These are phyloP conservation scores for Alternaria angustiovoidea DNA, from an alignment of 2,329 filamentous ascomycete species.

Conservation along the genomic window DNA sequence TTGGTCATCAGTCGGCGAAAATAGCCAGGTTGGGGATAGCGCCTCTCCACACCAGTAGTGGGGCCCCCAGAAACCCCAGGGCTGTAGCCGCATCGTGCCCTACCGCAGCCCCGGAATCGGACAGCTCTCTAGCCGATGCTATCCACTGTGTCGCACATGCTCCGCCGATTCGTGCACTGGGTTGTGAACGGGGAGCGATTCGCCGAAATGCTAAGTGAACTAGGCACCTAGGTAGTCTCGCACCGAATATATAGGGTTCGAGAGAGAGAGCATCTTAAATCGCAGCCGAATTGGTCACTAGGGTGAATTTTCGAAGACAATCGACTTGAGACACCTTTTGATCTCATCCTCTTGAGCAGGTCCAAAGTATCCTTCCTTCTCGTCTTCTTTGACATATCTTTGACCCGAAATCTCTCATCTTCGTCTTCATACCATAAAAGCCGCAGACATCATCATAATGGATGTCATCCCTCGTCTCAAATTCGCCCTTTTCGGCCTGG, in stretches of 20 bases:
- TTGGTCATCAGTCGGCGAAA: not conserved
- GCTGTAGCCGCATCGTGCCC: not conserved
- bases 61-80: not conserved
- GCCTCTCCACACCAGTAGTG: not conserved
- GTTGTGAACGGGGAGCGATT: not conserved
- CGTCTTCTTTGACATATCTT: not conserved
- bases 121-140: not conserved
- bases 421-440: not conserved
- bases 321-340: too few species aligned
- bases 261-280: not conserved
- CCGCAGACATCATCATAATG: not conserved
- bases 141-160: not conserved
- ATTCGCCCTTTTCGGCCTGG: not conserved
- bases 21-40: not conserved
- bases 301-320: too few species aligned
- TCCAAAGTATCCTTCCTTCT: not conserved
- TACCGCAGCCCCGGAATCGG: not conserved
- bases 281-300: too few species aligned
- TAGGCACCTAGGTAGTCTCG: not conserved
- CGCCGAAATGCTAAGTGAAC: not conserved
- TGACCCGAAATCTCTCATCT: not conserved
- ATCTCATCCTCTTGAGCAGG: not conserved
- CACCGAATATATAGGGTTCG: not conserved
- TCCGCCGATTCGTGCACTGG: too few species aligned
- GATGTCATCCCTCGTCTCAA: not conserved